Conservation (phyloP, 2,329 filamentous ascomycete species). For the Neofusicoccum ribis region DNA sequence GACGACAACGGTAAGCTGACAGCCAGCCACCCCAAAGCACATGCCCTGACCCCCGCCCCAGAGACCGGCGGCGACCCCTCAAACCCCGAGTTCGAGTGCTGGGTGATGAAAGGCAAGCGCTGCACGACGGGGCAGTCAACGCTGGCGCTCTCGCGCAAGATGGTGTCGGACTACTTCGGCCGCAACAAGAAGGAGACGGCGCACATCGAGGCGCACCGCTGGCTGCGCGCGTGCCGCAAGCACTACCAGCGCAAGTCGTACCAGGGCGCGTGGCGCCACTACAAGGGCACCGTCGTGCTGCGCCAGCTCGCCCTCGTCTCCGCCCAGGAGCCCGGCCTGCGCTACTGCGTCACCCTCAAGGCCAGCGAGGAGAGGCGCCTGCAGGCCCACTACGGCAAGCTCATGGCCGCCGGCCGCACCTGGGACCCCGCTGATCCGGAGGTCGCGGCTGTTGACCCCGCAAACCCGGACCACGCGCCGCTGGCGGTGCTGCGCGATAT, state of each 20-base stretch:
- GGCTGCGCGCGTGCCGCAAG: slow-evolving; percentile 41
- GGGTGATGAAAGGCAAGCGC: slow-evolving; percentile 15
- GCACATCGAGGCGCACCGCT: slow-evolving; percentile 25
- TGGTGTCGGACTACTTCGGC: slow-evolving; percentile 42
- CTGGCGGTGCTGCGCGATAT: slow-evolving; percentile 36
- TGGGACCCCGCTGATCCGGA: slow-evolving; percentile 21
- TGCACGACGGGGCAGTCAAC: slow-evolving; percentile 39
- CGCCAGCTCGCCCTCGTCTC: slow-evolving; percentile 37
- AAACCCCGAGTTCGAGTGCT: slow-evolving; percentile 14
- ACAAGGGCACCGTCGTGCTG: slow-evolving; percentile 35
- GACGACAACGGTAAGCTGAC: neutral
- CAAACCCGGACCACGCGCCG: slow-evolving; percentile 35
- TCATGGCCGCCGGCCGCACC: slow-evolving; percentile 25
- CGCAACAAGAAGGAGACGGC: slow-evolving; percentile 40
- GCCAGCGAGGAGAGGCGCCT: slow-evolving; percentile 37
- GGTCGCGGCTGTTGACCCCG: slow-evolving; percentile 21
- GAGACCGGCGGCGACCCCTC: neutral
- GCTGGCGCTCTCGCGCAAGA: slow-evolving; percentile 36
- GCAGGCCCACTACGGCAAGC: slow-evolving; percentile 28
- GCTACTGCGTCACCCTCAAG: slow-evolving; percentile 36
- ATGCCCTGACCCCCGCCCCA: neutral
- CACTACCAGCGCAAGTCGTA: slow-evolving; percentile 44
- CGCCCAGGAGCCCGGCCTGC: slow-evolving; percentile 30
- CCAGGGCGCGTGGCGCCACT: slow-evolving; percentile 36
- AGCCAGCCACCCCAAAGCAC: no score